Conservation (phyloP, 1,284 basidiomycete species). For the Cryptococcus floricola region DNA sequence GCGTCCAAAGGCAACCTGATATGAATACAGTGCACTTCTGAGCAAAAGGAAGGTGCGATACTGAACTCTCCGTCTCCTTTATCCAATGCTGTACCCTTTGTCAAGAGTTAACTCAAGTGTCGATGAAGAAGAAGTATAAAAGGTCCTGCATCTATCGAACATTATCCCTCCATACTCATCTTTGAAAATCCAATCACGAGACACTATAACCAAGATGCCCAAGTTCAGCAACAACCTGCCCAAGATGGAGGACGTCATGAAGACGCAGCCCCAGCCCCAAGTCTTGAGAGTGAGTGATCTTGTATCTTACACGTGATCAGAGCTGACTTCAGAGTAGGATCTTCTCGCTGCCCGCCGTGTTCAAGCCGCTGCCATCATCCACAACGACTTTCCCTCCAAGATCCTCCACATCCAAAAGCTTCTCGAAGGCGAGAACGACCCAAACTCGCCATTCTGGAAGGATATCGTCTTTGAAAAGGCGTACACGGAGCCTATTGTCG, state of each 20-base stretch:
- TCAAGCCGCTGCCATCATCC: conserved; percentile 24
- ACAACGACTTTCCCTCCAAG: conserved; percentile 25
- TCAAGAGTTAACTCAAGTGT: not conserved
- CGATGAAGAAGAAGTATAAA: not conserved
- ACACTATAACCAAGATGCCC: conserved; percentile 7
- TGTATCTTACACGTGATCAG: not conserved
- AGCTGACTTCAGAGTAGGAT: conserved; percentile 14
- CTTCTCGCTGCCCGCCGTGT: conserved; percentile 16
- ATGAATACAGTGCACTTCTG: no score
- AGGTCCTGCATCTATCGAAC: not conserved
- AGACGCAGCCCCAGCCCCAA: conserved; percentile 19
- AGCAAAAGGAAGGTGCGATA: no score
- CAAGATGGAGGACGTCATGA: conserved; percentile 30
- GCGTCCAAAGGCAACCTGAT: no score
- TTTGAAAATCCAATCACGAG: no score
- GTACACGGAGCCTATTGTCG: conserved; percentile 13
- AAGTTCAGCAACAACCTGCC: conserved; percentile 11
- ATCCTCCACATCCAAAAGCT: conserved; percentile 21
- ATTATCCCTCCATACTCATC: no score
- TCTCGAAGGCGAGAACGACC: conserved; percentile 20
- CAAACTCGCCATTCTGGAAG: conserved; percentile 17
- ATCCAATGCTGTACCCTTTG: not conserved
- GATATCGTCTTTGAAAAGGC: conserved; percentile 13
- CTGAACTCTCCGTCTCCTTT: no score
- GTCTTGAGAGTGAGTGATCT: conserved; percentile 15